These are phyloP conservation scores for Cruciata laevipes DNA, from an alignment of 257 asterid species.

Conservation along the genomic window DNA sequence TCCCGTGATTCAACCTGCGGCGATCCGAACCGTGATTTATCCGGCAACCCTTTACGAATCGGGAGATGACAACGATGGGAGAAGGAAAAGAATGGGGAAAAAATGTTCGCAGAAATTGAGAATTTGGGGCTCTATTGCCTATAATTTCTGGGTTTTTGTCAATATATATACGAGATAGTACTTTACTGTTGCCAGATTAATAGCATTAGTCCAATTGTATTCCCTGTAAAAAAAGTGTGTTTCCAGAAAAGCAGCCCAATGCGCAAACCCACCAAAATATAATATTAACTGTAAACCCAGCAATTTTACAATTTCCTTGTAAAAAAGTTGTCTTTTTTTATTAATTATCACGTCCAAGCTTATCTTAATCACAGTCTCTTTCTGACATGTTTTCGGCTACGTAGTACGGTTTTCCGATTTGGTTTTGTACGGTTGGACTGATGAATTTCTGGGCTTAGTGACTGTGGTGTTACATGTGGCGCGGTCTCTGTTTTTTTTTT, in stretches of 20 bases:
- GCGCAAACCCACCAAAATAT: slow-evolving; percentile 1
- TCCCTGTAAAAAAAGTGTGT: background rate
- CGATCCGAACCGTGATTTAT: slow-evolving; percentile 32
- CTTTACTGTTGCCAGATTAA: slow-evolving; percentile 13
- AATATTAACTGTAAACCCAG: background rate
- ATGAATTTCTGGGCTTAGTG: background rate
- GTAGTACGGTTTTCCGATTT: background rate
- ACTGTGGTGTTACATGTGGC: too few species aligned
- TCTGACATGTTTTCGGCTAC: too few species aligned
- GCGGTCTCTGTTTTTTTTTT: too few species aligned
- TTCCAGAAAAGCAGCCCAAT: slow-evolving; percentile 14
- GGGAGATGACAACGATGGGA: slow-evolving; percentile 2
- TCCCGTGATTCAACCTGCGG: slow-evolving; percentile 15
- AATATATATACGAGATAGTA: background rate
- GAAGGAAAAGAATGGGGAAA: slow-evolving; percentile 6
- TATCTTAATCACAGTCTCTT: too few species aligned
- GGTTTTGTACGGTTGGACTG: background rate
- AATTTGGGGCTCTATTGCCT: slow-evolving; percentile 22
- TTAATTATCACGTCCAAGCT: background rate
- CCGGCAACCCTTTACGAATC: slow-evolving; percentile 26
- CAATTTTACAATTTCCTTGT: background rate
- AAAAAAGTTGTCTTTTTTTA: background rate
- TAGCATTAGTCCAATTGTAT: slow-evolving; percentile 11
- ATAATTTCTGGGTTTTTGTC: slow-evolving; percentile 6
- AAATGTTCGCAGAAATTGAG: slow-evolving; percentile 13